Evolutionary conservation across 164 flowering plant genomes (phyloP), one percentile per base, ranked within the genome.

Genomic region (Stephania yunnanensis): DNA sequence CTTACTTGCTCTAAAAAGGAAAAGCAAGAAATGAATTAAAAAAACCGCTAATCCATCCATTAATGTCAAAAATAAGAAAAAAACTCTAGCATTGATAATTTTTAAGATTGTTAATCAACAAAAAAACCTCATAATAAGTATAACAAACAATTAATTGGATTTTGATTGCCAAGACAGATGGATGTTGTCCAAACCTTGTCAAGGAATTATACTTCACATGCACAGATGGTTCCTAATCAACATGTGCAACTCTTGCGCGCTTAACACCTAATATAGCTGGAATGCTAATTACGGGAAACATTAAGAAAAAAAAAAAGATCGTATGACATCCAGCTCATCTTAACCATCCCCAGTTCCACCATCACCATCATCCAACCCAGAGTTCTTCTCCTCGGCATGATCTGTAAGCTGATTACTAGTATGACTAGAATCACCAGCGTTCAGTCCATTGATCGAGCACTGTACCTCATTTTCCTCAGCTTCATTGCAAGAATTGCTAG

Each of bases 201-300:
- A n/a, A n/a, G n/a, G n/a, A n/a, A n/a, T n/a, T n/a, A n/a, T n/a
- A n/a, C n/a, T n/a, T n/a, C n/a, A n/a, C n/a, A n/a, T n/a, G n/a
- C n/a, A n/a, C n/a, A n/a, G n/a, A n/a, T n/a, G n/a, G n/a, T n/a
- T n/a, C n/a, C n/a, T n/a, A n/a, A n/a, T n/a, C 86, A 70, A 82
- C 89, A 80, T 71, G 71, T 68, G 87, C 80, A 71, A 75, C 58
- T 64, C 97, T 85, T 48, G 85, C 80, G 85, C 97, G 87, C 87
- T 94, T 94, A 77, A 81, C 86, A 73, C 96, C 95, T 76, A 88
- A 80, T 76, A 74, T 61, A 76, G 86, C 97, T 93, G 75, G n/a
- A 71, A 78, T 17, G 12, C 71, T 45, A 76, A 70, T 85, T 80
- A 88, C 17, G 88, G 87, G 84, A 81, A 85, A 78, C 78, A 83